Evolutionary conservation across 2,329 filamentous ascomycete genomes (phyloP).

Genomic region (Scedosporium dehoogii): DNA sequence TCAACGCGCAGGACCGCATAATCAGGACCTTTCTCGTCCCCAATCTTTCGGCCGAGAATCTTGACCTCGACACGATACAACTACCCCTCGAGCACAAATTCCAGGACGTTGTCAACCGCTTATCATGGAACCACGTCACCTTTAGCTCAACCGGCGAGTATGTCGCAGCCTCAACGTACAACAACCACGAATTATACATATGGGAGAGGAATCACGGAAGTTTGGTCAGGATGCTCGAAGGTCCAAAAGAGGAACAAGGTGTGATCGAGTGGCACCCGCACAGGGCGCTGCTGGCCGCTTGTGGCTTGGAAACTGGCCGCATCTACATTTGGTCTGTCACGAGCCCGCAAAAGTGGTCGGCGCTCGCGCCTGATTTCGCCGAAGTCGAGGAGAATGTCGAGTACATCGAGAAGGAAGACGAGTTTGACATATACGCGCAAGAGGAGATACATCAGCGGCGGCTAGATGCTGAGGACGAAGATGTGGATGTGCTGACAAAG

Average conservation of each 20-base stretch:
- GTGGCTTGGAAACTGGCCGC: slow-evolving; percentile 82
- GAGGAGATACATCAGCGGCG: slow-evolving; percentile 89
- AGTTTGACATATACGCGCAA: slow-evolving; percentile 94
- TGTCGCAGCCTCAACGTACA: slow-evolving; percentile 90
- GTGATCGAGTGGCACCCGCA: slow-evolving; percentile 96
- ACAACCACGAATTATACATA: slow-evolving; percentile 97
- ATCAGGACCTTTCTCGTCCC: slow-evolving; percentile 89
- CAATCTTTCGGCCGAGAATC: slow-evolving; percentile 55
- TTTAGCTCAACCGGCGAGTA: slow-evolving; percentile 94
- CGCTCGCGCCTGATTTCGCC: slow-evolving; percentile 88
- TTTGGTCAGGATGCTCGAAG: slow-evolving; percentile 92
- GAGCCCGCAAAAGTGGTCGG: slow-evolving; percentile 94
- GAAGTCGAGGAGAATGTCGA: slow-evolving; percentile 98
- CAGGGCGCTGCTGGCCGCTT: slow-evolving; percentile 77
- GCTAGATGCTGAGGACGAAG: slow-evolving; percentile 85
- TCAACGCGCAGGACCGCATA: slow-evolving; percentile 90
- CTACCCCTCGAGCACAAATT: slow-evolving; percentile 96
- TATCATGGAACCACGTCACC: slow-evolving; percentile 95
- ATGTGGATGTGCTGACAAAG: slow-evolving; percentile 78
- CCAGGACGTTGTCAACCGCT: slow-evolving; percentile 88
- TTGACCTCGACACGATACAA: slow-evolving; percentile 78
- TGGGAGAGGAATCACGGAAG: slow-evolving; percentile 94
- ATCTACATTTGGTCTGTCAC: slow-evolving; percentile 96
- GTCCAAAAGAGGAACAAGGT: slow-evolving; percentile 90
- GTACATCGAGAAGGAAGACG: slow-evolving; percentile 90